A percentile compares a stretch with the other conserved stretches of the same genome.
Evolutionary conservation across 208 protist genomes (phyloP).

Genomic region (Leishmania aethiopica): DNA sequence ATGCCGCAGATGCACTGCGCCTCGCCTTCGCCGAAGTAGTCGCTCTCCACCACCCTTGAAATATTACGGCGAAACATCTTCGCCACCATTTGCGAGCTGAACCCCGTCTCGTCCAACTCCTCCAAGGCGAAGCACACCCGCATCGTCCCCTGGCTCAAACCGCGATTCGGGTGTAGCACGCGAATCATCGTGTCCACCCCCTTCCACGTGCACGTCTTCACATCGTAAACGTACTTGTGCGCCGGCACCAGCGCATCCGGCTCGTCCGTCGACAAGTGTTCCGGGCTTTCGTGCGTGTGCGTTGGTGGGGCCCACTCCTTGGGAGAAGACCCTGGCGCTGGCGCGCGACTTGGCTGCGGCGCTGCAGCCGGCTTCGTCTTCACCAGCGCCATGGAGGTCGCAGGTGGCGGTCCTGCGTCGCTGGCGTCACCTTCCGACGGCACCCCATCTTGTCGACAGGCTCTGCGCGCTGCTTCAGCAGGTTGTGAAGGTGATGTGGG

Average conservation of each 20-base stretch:
- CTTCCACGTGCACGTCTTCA: constrained; percentile 61
- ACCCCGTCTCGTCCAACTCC: constrained; percentile 73
- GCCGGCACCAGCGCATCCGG: constrained; percentile 44
- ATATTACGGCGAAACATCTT: constrained; percentile 84
- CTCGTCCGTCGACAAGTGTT: constrained; percentile 31
- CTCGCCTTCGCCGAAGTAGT: constrained; percentile 90
- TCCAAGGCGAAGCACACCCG: constrained; percentile 83
- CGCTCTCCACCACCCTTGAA: constrained; percentile 60
- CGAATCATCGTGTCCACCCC: constrained; percentile 60
- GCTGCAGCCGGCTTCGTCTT: not conserved
- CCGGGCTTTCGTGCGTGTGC: constrained; percentile 22
- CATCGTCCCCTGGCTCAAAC: constrained; percentile 73
- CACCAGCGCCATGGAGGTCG: not conserved
- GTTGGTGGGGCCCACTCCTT: constrained; percentile 11
- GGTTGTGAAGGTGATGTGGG: not conserved
- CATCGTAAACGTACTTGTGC: constrained; percentile 71
- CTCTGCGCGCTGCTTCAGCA: not conserved
- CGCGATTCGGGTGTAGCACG: constrained; percentile 54
- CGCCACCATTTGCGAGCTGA: constrained; percentile 61
- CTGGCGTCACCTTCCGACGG: not conserved
- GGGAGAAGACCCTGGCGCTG: not conserved
- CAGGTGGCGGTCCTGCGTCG: not conserved
- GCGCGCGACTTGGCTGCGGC: not conserved
- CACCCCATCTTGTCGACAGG: not conserved
- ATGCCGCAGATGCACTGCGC: constrained; percentile 86